Evolutionary conservation across 257 asterid species (phyloP), one percentile per base, ranked within the genome.

Genomic region (Misopates orontium): DNA sequence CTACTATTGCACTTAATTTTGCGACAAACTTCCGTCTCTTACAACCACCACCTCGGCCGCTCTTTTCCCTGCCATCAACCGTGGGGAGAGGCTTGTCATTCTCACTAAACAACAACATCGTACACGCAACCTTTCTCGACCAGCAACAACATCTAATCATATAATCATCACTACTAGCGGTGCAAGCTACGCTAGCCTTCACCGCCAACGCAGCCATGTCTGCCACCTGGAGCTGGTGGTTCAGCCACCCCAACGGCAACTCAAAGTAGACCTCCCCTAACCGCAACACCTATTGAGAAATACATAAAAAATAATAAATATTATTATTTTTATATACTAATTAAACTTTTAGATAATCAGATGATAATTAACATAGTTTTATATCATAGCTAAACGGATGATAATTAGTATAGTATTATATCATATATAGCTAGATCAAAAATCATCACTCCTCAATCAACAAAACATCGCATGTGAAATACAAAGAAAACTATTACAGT

Each of bases 131-230:
- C 62, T n/a, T 73, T 52, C 47, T 68, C 71, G 19, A 16, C 50
- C 5, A 75, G 50, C 58, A 79, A 56, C 58, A 72, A 56, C 75
- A 67, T 41, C 54, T 79, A 22, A 22, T 64, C 19, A 83, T 59
- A 57, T 73, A n/a, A n/a, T n/a, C n/a, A n/a, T n/a, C n/a, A n/a
- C n/a, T n/a, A n/a, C n/a, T 57, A 8, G 10, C 13, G 22, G 16
- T 42, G 67, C 87, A 68, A 12, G 97, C 97, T 12, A 73, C 68
- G 77, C 89, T 82, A 12, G 97, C 97, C 51, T 84, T 90, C 3
- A 77, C 77, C 1, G 92, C 96, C 87, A 90, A 66, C 48, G 82
- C 90, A 0, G 90, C 97, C 90, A 87, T 85, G 56, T 90, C 97
- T n/a, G n/a, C n/a, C n/a, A n/a, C n/a, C n/a, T n/a, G n/a, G n/a